phyloP scores from a whole-genome alignment of 805 yeast species.

The Saccharomycopsis amapae region DNA sequence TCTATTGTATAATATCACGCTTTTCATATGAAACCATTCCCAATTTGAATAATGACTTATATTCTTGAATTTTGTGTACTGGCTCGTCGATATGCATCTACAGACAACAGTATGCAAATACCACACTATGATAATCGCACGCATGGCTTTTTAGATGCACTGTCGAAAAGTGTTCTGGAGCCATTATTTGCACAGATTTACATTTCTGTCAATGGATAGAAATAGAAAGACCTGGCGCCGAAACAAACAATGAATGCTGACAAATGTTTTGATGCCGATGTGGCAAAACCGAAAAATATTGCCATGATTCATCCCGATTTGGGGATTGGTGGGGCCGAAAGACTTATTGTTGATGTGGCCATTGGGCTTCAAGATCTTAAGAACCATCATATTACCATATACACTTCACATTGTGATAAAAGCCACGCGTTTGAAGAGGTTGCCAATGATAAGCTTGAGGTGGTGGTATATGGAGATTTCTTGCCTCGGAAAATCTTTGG shows the following conservation, averaged over 20 bases:
- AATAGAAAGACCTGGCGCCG: too few relatives aligned
- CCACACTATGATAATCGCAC: too few relatives aligned
- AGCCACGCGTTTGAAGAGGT: conserved; percentile 91
- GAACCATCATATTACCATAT: conserved; percentile 58
- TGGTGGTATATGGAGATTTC: conserved; percentile 73
- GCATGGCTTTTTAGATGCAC: too few relatives aligned
- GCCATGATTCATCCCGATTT: conserved; percentile 94
- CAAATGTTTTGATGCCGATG: conserved; percentile 50
- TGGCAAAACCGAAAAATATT: conserved; percentile 67
- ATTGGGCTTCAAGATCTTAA: conserved; percentile 61
- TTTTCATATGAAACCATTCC: too few relatives aligned
- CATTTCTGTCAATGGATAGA: too few relatives aligned
- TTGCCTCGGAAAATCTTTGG: conserved; percentile 67
- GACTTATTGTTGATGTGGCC: conserved; percentile 95
- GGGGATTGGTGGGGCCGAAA: conserved; percentile 97
- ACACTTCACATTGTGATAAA: conserved; percentile 86
- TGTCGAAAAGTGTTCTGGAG: too few relatives aligned
- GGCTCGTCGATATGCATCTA: too few relatives aligned
- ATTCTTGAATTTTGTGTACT: too few relatives aligned
- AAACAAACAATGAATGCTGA: background rate
- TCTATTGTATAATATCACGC: too few relatives aligned
- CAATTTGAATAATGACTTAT: too few relatives aligned
- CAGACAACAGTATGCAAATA: too few relatives aligned
- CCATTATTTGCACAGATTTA: too few relatives aligned
- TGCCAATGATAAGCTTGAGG: conserved; percentile 47